Percentiles rank a stretch among this genome's conserved stretches.
Evolutionary conservation across 78 protist species (phyloP).

Genomic region (Speleostelium caveatum): DNA sequence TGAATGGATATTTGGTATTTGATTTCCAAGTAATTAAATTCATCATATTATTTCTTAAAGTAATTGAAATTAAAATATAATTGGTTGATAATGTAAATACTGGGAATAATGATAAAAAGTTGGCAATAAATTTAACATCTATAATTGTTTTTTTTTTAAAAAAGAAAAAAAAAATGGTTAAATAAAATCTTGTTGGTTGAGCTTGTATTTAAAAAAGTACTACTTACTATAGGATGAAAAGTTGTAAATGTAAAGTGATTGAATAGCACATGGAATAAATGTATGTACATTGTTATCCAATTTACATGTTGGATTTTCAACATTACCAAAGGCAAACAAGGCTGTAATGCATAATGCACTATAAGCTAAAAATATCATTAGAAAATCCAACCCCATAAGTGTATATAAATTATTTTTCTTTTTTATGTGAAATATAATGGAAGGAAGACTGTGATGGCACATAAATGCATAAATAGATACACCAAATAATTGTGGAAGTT

Average conservation of each 20-base stretch:
- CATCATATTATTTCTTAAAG: slow-evolving; percentile 79
- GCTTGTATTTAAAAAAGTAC: neutral
- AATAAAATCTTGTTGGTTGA: neutral
- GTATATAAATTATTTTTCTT: slow-evolving; percentile 34
- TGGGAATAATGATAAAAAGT: slow-evolving; percentile 81
- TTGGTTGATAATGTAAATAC: slow-evolving; percentile 85
- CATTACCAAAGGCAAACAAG: slow-evolving; percentile 80
- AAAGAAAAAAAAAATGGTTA: too few species aligned
- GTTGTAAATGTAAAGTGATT: slow-evolving; percentile 46
- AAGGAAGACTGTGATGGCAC: slow-evolving; percentile 84
- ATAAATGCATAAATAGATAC: slow-evolving; percentile 82
- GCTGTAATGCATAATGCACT: slow-evolving; percentile 73
- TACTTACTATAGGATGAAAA: slow-evolving; percentile 67
- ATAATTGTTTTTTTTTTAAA: too few species aligned
- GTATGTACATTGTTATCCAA: slow-evolving; percentile 15
- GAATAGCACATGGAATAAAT: slow-evolving; percentile 73
- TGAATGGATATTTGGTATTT: neutral
- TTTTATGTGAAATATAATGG: slow-evolving; percentile 76
- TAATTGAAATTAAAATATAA: slow-evolving; percentile 87
- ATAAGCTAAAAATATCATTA: slow-evolving; percentile 59
- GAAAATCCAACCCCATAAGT: slow-evolving; percentile 67
- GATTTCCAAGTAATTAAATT: slow-evolving; percentile 48
- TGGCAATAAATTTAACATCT: slow-evolving; percentile 63
- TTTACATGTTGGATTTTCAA: slow-evolving; percentile 34
- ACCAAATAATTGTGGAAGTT: slow-evolving; percentile 79